Percentiles rank a stretch among this genome's conserved stretches.
Conservation (phyloP, 2,329 filamentous ascomycete genomes). For the Lachnellula arida region DNA sequence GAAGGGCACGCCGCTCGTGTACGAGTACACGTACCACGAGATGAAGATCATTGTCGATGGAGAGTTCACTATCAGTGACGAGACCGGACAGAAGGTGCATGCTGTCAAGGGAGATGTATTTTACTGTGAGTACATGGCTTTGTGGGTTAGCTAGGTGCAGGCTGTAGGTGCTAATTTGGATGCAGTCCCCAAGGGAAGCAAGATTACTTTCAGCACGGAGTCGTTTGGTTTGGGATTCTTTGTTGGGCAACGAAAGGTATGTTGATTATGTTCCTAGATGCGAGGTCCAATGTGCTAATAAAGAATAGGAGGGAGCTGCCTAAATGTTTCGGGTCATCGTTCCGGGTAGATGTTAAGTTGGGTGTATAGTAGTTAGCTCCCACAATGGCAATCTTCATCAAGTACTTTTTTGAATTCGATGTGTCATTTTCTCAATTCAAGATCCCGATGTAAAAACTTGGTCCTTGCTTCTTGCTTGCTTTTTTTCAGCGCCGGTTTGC, state of each 20-base stretch:
- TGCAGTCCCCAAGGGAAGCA: conserved; percentile 32
- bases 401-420: no score
- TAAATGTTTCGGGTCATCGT: conserved; percentile 1
- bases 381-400: not conserved
- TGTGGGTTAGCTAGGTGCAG: not conserved
- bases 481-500: not conserved
- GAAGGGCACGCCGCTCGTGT: conserved; percentile 57
- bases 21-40: conserved; percentile 61
- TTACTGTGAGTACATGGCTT: conserved; percentile 38
- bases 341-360: not conserved
- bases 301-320: conserved; percentile 9
- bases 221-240: conserved; percentile 33
- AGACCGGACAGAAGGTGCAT: conserved; percentile 52
- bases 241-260: conserved; percentile 32
- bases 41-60: conserved; percentile 65
- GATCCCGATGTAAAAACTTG: not conserved
- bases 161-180: conserved; percentile 7
- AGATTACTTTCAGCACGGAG: conserved; percentile 33
- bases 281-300: not conserved
- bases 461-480: not conserved
- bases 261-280: not conserved
- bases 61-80: conserved; percentile 55
- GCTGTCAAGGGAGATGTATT: conserved; percentile 58
- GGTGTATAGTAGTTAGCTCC: not conserved
- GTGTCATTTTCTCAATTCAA: not conserved